Conservation (phyloP, 2,329 filamentous ascomycete genomes). For the Cercospora sp. region DNA sequence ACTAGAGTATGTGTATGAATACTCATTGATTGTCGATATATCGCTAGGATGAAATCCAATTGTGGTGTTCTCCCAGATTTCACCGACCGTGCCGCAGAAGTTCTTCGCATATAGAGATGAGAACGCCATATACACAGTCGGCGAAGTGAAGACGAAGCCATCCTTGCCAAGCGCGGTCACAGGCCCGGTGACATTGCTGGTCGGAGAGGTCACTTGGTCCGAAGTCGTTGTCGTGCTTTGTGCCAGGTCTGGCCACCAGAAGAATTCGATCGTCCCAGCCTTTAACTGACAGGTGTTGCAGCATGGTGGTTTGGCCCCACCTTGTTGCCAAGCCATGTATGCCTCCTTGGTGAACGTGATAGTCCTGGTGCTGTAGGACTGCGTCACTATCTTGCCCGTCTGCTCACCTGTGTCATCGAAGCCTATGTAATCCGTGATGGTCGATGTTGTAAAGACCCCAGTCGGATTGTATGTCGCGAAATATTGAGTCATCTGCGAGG, state of each 20-base stretch:
- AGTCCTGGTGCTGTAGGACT: conserved; percentile 17
- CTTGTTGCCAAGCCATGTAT: conserved; percentile 13
- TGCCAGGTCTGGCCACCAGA: conserved; percentile 19
- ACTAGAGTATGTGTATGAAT: conserved; percentile 6
- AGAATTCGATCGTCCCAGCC: conserved; percentile 19
- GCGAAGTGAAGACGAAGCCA: conserved; percentile 18
- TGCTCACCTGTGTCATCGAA: conserved; percentile 15
- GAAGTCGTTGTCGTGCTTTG: conserved; percentile 2
- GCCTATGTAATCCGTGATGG: conserved; percentile 17
- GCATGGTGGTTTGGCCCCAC: conserved; percentile 18
- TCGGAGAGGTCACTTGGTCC: background rate
- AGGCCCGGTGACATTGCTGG: background rate
- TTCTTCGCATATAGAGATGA: conserved; percentile 15
- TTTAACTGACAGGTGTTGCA: conserved; percentile 13
- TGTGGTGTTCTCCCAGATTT: conserved; percentile 15
- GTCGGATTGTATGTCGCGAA: conserved; percentile 11
- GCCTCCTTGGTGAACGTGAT: conserved; percentile 12
- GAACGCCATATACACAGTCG: conserved; percentile 19
- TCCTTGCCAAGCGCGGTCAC: conserved; percentile 7
- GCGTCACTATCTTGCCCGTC: conserved; percentile 11
- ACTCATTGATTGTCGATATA: conserved; percentile 16
- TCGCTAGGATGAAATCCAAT: conserved; percentile 18
- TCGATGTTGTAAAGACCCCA: conserved; percentile 3
- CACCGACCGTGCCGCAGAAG: conserved; percentile 16
- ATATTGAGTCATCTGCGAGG: conserved; percentile 3